phyloP scores from a whole-genome alignment of 2,329 filamentous ascomycete species.

The Xylariaceae sp. region DNA sequence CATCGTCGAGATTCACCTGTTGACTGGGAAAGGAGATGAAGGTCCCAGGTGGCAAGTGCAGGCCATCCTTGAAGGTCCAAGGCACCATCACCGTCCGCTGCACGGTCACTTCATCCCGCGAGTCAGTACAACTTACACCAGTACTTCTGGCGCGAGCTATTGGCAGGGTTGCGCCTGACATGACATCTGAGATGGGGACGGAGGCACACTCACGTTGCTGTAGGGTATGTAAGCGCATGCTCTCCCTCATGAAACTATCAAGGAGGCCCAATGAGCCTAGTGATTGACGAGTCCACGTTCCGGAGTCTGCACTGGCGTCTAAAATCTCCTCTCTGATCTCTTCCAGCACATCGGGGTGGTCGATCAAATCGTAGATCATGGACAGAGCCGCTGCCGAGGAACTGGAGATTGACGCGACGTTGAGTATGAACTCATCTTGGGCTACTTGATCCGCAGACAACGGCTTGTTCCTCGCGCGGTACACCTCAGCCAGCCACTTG shows the following conservation, averaged over 20 bases:
- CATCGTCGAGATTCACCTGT: constrained; percentile 8
- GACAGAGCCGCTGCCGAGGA: constrained; percentile 4
- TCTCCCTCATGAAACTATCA: constrained; percentile 17
- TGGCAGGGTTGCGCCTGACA: not conserved
- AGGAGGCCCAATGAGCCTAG: constrained; percentile 6
- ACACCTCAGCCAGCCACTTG: constrained; percentile 5
- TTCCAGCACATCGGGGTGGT: constrained; percentile 4
- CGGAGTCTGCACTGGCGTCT: not conserved
- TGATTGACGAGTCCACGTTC: constrained; percentile 6
- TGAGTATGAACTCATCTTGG: constrained; percentile 9
- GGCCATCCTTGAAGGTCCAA: constrained; percentile 13
- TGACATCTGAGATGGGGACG: not conserved
- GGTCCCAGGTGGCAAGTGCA: constrained; percentile 10
- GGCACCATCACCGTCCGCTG: constrained; percentile 7
- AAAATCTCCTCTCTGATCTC: constrained; percentile 9
- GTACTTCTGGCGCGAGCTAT: not conserved
- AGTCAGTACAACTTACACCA: not conserved
- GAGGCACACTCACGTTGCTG: constrained; percentile 4
- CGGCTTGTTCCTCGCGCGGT: constrained; percentile 1
- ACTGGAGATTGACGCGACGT: constrained; percentile 8
- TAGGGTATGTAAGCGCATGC: constrained; percentile 6
- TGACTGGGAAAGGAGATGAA: constrained; percentile 10
- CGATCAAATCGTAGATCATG: constrained; percentile 10
- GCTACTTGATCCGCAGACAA: constrained; percentile 4
- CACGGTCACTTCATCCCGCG: constrained; percentile 7